Evolutionary conservation across 345 rosid genomes (phyloP), one percentile per base, ranked within the genome.

Genomic region (Boechera divaricarpa): DNA sequence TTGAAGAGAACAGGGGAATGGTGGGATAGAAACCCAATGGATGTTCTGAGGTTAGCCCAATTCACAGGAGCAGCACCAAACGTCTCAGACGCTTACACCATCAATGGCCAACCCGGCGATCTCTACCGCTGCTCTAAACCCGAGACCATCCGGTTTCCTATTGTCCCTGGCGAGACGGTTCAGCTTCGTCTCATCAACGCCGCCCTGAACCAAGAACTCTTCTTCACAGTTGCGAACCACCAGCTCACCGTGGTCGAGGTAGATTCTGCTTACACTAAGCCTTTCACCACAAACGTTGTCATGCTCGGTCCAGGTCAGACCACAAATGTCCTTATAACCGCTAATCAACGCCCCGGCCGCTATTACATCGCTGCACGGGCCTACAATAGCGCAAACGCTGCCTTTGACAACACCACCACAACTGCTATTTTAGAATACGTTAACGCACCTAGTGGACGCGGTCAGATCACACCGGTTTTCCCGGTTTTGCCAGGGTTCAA

Each of bases 41-140:
- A 85, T 21, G 78, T 88, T 53, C 70, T 85, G 24, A 86, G 86
- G 64, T 77, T 79, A 70, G 89, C 89, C 8, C 45, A 81, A 13
- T 84, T 79, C 65, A 76, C 88, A 35, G 95, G 95, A 28, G 76
- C 79, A 74, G 89, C 91, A 6, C 92, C 92, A 13, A 86, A 83
- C 63, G 81, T 85, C 5, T 90, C 95, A 0, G 95, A 90, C 63
- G 92, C 95, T 70, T 90, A 86, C 67, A 90, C 95, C 9, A 90
- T 90, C 59, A 90, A 90, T 24, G 95, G 95, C 12, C 82, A 82
- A 39, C 87, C 95, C 0, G 92, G 95, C 7, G 68, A 88, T 3
- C 71, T 90, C 41, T 49, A 88, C 24, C 72, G 72, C 10, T 90
- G 92, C 70, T 73, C 70, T 10, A 49, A 38, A 24, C 31, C 35